Evolutionary conservation across 768 basidiomycete species (phyloP), one percentile per base, ranked within the genome.

Genomic region (Tremella fuciformis): DNA sequence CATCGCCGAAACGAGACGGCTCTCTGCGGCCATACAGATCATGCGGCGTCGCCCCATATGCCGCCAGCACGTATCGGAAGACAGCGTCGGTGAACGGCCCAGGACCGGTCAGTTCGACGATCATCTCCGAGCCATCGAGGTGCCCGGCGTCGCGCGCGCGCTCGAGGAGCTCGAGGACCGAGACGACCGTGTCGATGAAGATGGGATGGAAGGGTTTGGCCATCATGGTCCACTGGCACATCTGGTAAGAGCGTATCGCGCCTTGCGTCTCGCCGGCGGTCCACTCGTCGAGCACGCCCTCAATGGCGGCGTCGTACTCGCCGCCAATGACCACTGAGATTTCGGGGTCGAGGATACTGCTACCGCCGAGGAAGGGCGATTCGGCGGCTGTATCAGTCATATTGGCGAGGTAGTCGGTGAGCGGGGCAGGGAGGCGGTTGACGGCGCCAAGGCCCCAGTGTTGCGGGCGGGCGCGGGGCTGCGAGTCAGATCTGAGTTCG

Each of bases 141-240:
- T 15, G n/a, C 6, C 42, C 42, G n/a, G n/a, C 42, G 8, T 46
- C 42, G n/a, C 22, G n/a, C 22, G 42, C 42, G 6, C 22, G 42
- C 42, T 46, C 42, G 42, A 46, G n/a, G 4, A 46, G n/a, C 15
- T 46, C 42, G n/a, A 46, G n/a, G 42, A 46, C 22, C 7, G 42
- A 46, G 6, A 46, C 42, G n/a, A 46, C 42, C 42, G 22, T 22
- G 16, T 46, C 42, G n/a, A 46, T 46, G 42, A 46, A 46, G 4
- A 46, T 46, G 6, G 42, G 42, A 15, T 46, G 42, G 42, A 46
- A 46, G n/a, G 42, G 42, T 46, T 46, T 46, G n/a, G 42, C 42
- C 42, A 46, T 46, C 42, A 46, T 46, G 42, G 42, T 46, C 42
- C 42, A 46, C 16, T 46, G 42, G 16, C 42, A 46, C 42, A 46